phyloP scores from a whole-genome alignment of 768 basidiomycete species.

The Hericium rajendrae region DNA sequence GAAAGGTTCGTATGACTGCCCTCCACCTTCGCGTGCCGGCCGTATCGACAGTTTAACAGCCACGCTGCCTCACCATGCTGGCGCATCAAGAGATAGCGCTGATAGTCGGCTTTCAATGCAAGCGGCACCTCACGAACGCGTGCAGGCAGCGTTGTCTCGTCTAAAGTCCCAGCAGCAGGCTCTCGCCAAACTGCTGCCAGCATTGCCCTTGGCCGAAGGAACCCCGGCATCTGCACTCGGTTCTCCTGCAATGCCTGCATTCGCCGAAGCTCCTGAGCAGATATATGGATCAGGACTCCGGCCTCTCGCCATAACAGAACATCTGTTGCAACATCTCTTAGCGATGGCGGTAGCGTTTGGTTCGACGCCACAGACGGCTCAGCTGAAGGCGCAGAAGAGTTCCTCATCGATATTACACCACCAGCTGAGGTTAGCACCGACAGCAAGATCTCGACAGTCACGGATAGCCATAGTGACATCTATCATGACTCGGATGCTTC shows the following conservation, averaged over 20 bases:
- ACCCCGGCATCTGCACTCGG: conserved; percentile 16
- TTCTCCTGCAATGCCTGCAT: conserved; percentile 14
- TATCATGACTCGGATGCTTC: conserved; percentile 47
- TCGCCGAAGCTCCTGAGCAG: conserved; percentile 42
- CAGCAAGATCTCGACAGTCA: conserved; percentile 24
- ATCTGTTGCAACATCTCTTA: conserved; percentile 20
- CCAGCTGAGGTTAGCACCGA: conserved; percentile 14
- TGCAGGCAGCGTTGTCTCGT: conserved; percentile 37
- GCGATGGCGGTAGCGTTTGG: conserved; percentile 44
- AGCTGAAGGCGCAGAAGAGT: conserved; percentile 57
- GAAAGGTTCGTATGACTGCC: conserved; percentile 9
- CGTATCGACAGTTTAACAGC: no score
- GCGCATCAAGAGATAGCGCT: no score
- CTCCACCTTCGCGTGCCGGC: neutral
- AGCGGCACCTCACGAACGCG: conserved; percentile 27
- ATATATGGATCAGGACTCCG: conserved; percentile 23
- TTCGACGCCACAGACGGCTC: conserved; percentile 59
- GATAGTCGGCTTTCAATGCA: no score
- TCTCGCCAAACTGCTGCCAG: conserved; percentile 29
- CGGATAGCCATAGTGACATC: conserved; percentile 30
- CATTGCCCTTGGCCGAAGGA: conserved; percentile 16
- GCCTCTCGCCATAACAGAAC: conserved; percentile 11
- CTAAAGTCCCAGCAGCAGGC: conserved; percentile 53
- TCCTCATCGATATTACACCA: conserved; percentile 34
- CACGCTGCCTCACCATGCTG: no score